These are phyloP conservation scores for Penicillium cinerascens DNA, from an alignment of 495 filamentous ascomycete species.

Conservation along the genomic window DNA sequence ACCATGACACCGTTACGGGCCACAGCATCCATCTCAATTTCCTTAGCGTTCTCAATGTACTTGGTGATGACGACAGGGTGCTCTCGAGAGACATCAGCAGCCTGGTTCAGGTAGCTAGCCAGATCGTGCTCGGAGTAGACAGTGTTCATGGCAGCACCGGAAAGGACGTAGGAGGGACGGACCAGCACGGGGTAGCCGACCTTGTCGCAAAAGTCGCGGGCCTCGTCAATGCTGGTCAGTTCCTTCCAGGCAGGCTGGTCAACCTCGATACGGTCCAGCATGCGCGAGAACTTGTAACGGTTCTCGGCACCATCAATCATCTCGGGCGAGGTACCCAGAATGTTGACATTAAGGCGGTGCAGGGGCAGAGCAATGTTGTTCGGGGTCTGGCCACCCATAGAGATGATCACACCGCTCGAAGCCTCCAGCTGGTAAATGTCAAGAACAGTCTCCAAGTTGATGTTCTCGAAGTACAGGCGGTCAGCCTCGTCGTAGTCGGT, in stretches of 20 bases:
- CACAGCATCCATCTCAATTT: slow-evolving; percentile 97
- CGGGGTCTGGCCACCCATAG: slow-evolving; percentile 96
- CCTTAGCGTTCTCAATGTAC: slow-evolving; percentile 96
- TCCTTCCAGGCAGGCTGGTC: slow-evolving; percentile 99
- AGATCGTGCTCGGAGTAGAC: slow-evolving; percentile 89
- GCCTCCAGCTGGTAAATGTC: slow-evolving; percentile 93
- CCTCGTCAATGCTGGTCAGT: slow-evolving; percentile 84
- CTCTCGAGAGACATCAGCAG: slow-evolving; percentile 87
- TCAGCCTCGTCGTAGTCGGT: slow-evolving; percentile 98
- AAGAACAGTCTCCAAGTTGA: slow-evolving; percentile 88
- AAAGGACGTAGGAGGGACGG: slow-evolving; percentile 94
- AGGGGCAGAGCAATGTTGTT: slow-evolving; percentile 96
- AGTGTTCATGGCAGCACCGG: slow-evolving; percentile 98
- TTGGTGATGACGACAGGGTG: slow-evolving; percentile 99
- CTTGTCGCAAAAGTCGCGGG: slow-evolving; percentile 77
- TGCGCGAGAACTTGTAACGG: slow-evolving; percentile 97
- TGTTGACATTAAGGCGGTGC: slow-evolving; percentile 82
- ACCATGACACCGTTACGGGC: slow-evolving; percentile 83
- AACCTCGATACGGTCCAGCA: slow-evolving; percentile 89
- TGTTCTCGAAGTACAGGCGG: slow-evolving; percentile 94
- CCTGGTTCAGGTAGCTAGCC: slow-evolving; percentile 85
- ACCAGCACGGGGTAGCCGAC: slow-evolving; percentile 94
- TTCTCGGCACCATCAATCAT: slow-evolving; percentile 99
- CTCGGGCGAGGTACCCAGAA: slow-evolving; percentile 92
- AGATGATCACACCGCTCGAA: slow-evolving; percentile 87